Conservation (phyloP, 768 basidiomycete genomes). For the Lactarius hengduanensis region DNA sequence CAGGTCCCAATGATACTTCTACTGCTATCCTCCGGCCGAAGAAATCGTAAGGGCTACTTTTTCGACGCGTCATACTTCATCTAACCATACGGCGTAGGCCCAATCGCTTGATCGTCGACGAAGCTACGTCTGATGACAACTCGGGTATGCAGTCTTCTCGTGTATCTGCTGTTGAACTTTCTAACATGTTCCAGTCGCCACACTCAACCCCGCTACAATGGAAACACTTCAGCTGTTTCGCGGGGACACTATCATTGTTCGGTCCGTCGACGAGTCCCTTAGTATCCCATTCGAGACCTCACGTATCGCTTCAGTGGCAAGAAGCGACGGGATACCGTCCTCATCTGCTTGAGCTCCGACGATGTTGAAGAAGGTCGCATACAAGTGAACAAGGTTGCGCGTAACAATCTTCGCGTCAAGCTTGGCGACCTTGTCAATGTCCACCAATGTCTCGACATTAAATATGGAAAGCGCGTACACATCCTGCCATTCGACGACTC, state of each 20-base stretch:
- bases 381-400: constrained; percentile 99
- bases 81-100: constrained; percentile 54
- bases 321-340: constrained; percentile 95
- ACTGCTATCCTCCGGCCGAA: constrained; percentile 96
- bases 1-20: constrained; percentile 85
- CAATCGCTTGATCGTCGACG: constrained; percentile 96
- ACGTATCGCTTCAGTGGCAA: constrained; percentile 64
- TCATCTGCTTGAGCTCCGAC: constrained; percentile 94
- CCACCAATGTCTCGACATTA: constrained; percentile 95
- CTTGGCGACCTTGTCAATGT: constrained; percentile 95
- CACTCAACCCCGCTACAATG: constrained; percentile 95
- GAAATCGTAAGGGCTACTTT: constrained; percentile 75
- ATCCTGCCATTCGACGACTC: constrained; percentile 98
- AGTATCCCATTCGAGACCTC: neutral
- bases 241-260: constrained; percentile 93
- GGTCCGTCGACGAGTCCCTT: constrained; percentile 47
- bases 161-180: neutral
- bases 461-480: constrained; percentile 98
- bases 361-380: constrained; percentile 98
- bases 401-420: constrained; percentile 97
- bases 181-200: constrained; percentile 63
- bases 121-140: constrained; percentile 92
- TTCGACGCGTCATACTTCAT: constrained; percentile 27
- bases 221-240: constrained; percentile 90
- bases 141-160: constrained; percentile 56